Evolutionary conservation across 2,329 filamentous ascomycete genomes (phyloP).

Genomic region (Aspergillus aculeatinus): DNA sequence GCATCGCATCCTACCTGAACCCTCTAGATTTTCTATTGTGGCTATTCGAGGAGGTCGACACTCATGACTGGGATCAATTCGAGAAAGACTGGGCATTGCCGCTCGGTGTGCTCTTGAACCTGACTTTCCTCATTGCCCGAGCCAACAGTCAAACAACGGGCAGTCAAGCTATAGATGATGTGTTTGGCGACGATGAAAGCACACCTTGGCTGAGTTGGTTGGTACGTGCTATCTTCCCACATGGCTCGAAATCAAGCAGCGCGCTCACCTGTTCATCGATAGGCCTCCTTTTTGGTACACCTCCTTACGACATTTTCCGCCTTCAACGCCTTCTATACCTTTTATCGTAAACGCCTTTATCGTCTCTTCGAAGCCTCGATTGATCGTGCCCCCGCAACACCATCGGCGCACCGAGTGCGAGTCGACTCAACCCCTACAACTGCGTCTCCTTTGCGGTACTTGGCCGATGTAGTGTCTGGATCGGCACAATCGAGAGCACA

Average conservation of each 20-base stretch:
- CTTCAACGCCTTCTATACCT: constrained; percentile 77
- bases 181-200: constrained; percentile 70
- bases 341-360: constrained; percentile 79
- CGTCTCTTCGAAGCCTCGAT: constrained; percentile 86
- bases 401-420: constrained; percentile 82
- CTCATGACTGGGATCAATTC: constrained; percentile 81
- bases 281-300: constrained; percentile 73
- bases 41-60: constrained; percentile 89
- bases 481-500: constrained; percentile 81
- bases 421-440: constrained; percentile 79
- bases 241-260: neutral
- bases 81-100: constrained; percentile 71
- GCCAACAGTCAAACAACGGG: constrained; percentile 65
- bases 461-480: constrained; percentile 67
- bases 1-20: constrained; percentile 77
- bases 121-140: constrained; percentile 76
- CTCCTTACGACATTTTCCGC: constrained; percentile 65
- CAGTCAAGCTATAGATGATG: constrained; percentile 66
- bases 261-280: neutral
- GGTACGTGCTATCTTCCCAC: constrained; percentile 44
- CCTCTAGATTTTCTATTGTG: constrained; percentile 87
- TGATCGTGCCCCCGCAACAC: constrained; percentile 71
- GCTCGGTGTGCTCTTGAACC: constrained; percentile 73
- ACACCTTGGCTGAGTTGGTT: constrained; percentile 69
- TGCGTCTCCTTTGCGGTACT: constrained; percentile 73